Conservation (phyloP, 768 basidiomycete species). For the Jaapia argillacea region DNA sequence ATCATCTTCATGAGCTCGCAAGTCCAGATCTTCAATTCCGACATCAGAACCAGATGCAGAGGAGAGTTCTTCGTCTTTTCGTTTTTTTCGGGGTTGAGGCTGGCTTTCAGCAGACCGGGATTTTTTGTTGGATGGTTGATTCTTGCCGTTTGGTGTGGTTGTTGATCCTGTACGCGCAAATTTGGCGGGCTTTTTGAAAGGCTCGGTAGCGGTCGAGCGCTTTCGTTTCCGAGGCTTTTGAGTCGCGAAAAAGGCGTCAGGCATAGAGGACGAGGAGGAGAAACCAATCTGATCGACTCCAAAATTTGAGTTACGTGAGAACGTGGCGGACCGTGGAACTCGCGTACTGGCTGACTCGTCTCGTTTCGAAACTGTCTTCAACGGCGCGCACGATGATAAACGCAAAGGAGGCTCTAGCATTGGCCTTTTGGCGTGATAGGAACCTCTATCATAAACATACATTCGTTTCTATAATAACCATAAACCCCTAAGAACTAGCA, state of each 20-base stretch:
- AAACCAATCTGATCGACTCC: too few relatives aligned
- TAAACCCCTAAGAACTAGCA: too few relatives aligned
- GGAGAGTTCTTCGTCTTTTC: background rate
- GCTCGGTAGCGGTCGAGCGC: background rate
- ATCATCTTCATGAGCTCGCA: slow-evolving; percentile 44
- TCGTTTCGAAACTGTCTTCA: too few relatives aligned
- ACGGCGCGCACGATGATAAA: too few relatives aligned
- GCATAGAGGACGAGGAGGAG: background rate
- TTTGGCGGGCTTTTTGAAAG: background rate
- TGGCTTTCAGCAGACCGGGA: background rate
- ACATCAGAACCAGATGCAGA: background rate
- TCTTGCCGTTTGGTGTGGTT: background rate
- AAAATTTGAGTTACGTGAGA: too few relatives aligned
- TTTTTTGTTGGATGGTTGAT: background rate
- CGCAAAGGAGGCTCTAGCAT: too few relatives aligned
- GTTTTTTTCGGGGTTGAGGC: background rate
- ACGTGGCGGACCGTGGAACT: too few relatives aligned
- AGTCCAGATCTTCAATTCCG: slow-evolving; percentile 65
- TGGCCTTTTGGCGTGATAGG: too few relatives aligned
- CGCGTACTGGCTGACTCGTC: too few relatives aligned
- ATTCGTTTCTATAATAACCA: too few relatives aligned
- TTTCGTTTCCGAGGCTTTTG: background rate
- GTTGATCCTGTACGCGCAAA: background rate
- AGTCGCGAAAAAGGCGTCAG: background rate
- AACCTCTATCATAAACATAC: too few relatives aligned